Evolutionary conservation across 2,329 filamentous ascomycete genomes (phyloP).

Genomic region (Cucurbitaria berberidis): DNA sequence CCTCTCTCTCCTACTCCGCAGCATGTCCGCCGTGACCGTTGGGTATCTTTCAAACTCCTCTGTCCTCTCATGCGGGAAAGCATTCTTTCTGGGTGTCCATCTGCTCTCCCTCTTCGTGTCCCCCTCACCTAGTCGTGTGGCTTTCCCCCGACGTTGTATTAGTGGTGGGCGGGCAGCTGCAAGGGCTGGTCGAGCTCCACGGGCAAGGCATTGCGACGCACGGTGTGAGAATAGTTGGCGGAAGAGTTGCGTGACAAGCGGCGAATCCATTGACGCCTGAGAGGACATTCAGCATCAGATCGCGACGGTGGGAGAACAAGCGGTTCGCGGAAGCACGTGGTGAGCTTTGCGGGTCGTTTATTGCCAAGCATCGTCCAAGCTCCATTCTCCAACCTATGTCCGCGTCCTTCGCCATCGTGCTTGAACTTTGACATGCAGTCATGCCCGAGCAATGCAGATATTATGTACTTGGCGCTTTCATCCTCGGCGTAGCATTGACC

Average conservation of each 20-base stretch:
- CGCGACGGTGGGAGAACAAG: conserved; percentile 19
- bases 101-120: conserved; percentile 65
- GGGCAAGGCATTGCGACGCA: conserved; percentile 60
- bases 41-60: conserved; percentile 85
- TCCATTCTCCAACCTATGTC: conserved; percentile 20
- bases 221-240: conserved; percentile 82
- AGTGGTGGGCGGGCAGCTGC: conserved; percentile 47
- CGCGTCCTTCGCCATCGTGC: conserved; percentile 16
- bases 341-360: conserved; percentile 25
- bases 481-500: conserved; percentile 77
- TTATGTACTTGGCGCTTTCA: conserved; percentile 73
- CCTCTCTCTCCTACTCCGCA: conserved; percentile 74
- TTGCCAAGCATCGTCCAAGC: conserved; percentile 41
- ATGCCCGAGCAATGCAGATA: conserved; percentile 55
- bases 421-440: neutral
- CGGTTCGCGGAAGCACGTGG: conserved; percentile 31
- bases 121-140: conserved; percentile 35
- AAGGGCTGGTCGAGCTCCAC: conserved; percentile 46
- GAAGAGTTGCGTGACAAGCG: conserved; percentile 77
- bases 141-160: conserved; percentile 39
- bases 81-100: conserved; percentile 84
- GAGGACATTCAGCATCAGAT: conserved; percentile 10
- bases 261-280: conserved; percentile 75
- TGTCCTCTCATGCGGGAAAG: conserved; percentile 76
- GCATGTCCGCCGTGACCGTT: conserved; percentile 79